Evolutionary conservation across 441 rosid genomes (phyloP), one percentile per base, ranked within the genome.

Genomic region (Erysimum cheiri): DNA sequence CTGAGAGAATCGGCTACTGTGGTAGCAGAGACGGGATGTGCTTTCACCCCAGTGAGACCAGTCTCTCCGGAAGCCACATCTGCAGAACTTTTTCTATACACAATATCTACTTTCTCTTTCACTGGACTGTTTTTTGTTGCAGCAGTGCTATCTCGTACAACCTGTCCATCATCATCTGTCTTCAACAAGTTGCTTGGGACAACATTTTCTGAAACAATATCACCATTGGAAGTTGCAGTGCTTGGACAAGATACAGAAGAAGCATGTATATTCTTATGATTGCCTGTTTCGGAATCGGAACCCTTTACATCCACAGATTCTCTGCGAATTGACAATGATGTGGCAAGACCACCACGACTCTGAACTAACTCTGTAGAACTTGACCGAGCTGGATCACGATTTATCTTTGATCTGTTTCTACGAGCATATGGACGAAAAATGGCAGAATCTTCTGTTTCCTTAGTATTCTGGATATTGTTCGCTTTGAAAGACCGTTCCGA

Each of bases 371-470:
- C 98, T 28, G 82, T 83, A 57, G 98, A 86, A 82, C 88, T 84
- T 61, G 92, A 85, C 67, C 92, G 85, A 43, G 86, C 87, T 69
- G 83, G 82, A 80, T 96, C 99, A 59, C 97, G 93, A 70, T 86
- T 93, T 50, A 83, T 79, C 76, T 85, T 85, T 52, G 99, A 86
- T 85, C 99, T 84, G 75, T 96, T 86, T 77, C 99, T 89, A 72
- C 99, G 85, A 77, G 97, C 97, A 87, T 96, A 96, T 17, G 98
- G 95, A 17, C 96, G 98, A 74, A 96, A 83, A 74, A 89, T 85
- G 63, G 97, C 96, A 72, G 97, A 91, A 85, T 96, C 99, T 83
- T 96, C 99, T 40, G 93, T 80, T 67, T 91, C 97, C 79, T 87
- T 96, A 65, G 83, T 76, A 82, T 79, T 86, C 71, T 79, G 93